Base-by-base conservation (phyloP, 2,329 filamentous ascomycete genomes). In the Colletotrichum graminicola region DNA sequence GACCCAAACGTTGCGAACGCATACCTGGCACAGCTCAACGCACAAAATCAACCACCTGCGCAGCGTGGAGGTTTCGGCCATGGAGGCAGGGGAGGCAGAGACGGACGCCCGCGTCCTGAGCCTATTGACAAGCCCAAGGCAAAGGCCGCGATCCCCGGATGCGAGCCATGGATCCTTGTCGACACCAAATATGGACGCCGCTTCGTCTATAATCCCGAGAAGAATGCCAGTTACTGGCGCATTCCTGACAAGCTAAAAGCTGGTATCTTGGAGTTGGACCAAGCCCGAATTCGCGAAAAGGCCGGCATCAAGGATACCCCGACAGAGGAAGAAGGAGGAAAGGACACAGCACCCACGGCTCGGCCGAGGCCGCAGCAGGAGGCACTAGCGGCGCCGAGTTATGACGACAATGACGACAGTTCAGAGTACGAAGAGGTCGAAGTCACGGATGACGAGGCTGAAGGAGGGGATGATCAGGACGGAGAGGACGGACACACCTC, bases 201-300 rank as follows among this genome's bases (percentile, higher is more conserved):
- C 63, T 99, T 99, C 78, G 94, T 95, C 2, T 93, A 97, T 83
- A 97, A 99, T 75, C 89, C 91, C 0, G 88, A 88, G 65, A 97
- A 95, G 75, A 93, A 95, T 47, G 88, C 94, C 75, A 98, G 95
- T 80, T 94, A 94, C 80, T 99, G 97, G 96, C 94, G 94, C 77
- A 96, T 98, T 76, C 96, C 96, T 0, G 90, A 94, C 66, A 92
- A 96, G 79, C 86, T 99, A 45, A 91, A 95, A 87, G 91, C 92
- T 72, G 94, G 90, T 18, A 93, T 96, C 65, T 75, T 91, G 62
- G 87, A 90, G 73, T 84, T 94, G 66, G 94, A 97, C 80, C 90
- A 92, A 79, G 90, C 91, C 75, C 88, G 89, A 71, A 91, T 91
- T 82, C 84, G 89, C 82, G 81, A 87, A 76, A 89, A 90, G 82